Conservation (phyloP, 306 rosid genomes). For the Dalbergia oliveri region DNA sequence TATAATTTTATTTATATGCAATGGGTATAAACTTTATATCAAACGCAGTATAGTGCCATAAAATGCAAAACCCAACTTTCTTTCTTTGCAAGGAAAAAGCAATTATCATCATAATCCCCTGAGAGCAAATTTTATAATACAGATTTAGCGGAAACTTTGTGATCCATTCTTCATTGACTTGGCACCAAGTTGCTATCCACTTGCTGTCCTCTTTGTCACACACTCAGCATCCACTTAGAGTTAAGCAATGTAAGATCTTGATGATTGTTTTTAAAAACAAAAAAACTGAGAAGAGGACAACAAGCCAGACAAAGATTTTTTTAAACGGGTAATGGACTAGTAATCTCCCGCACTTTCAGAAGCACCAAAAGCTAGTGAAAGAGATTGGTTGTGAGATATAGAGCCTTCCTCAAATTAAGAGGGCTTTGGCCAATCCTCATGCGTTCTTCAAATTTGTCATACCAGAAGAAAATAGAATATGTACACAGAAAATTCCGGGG, state of each 20-base stretch:
- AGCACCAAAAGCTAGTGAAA: background rate
- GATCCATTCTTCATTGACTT: conserved; percentile 4
- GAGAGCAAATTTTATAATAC: background rate
- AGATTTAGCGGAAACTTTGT: background rate
- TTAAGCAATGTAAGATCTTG: background rate
- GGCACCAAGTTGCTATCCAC: conserved; percentile 24
- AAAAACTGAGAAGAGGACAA: background rate
- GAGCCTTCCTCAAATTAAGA: conserved; percentile 1
- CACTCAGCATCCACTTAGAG: conserved; percentile 36
- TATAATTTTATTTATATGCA: too few relatives aligned
- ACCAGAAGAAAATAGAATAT: too few relatives aligned
- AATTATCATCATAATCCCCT: background rate
- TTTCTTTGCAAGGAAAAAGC: background rate
- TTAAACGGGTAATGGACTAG: conserved; percentile 2
- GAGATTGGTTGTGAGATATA: conserved; percentile 2
- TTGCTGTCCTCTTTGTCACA: background rate
- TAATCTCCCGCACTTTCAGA: conserved; percentile 9
- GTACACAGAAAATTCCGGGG: background rate
- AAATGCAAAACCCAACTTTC: too few relatives aligned
- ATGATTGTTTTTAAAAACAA: background rate
- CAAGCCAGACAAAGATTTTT: background rate
- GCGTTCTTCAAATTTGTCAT: background rate
- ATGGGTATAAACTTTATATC: too few relatives aligned
- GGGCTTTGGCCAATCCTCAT: background rate
- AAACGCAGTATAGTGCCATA: too few relatives aligned